A percentile compares a stretch with the other conserved stretches of the same genome.
Evolutionary conservation across 345 rosid species (phyloP).

Genomic region (Clarkia xantiana): DNA sequence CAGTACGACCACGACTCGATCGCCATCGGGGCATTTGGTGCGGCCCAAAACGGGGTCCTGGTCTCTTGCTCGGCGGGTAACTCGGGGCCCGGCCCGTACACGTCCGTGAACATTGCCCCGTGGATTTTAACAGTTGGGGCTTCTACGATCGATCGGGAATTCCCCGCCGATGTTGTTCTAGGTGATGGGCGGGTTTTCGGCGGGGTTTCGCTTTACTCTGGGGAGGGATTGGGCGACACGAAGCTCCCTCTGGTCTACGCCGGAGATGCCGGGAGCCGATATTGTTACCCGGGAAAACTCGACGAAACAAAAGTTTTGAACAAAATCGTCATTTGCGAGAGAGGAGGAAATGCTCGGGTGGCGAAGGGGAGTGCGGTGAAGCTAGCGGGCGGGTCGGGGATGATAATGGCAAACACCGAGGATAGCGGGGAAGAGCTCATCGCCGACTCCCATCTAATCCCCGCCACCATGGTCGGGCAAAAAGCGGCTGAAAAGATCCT

Average conservation of each 20-base stretch:
- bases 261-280: constrained; percentile 45
- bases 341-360: constrained; percentile 57
- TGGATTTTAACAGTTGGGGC: constrained; percentile 90
- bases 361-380: constrained; percentile 61
- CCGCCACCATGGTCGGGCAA: constrained; percentile 51
- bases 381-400: constrained; percentile 49
- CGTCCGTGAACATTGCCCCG: constrained; percentile 79
- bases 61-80: constrained; percentile 93
- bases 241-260: constrained; percentile 47
- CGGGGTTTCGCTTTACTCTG: constrained; percentile 67
- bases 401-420: constrained; percentile 52
- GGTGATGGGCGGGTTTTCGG: constrained; percentile 39
- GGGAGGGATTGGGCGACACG: constrained; percentile 22
- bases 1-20: constrained; percentile 60
- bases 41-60: constrained; percentile 40
- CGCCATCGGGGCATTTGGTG: constrained; percentile 72
- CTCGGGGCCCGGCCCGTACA: constrained; percentile 61
- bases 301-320: constrained; percentile 28
- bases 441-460: constrained; percentile 62
- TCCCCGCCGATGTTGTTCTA: constrained; percentile 59
- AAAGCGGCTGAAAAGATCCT: constrained; percentile 30
- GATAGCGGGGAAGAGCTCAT: constrained; percentile 54
- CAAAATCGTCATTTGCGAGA: constrained; percentile 47
- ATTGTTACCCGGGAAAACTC: constrained; percentile 32
- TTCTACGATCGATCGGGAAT: constrained; percentile 73